Conservation (phyloP, 78 protist genomes). For the Monocercomonoides exilis region DNA sequence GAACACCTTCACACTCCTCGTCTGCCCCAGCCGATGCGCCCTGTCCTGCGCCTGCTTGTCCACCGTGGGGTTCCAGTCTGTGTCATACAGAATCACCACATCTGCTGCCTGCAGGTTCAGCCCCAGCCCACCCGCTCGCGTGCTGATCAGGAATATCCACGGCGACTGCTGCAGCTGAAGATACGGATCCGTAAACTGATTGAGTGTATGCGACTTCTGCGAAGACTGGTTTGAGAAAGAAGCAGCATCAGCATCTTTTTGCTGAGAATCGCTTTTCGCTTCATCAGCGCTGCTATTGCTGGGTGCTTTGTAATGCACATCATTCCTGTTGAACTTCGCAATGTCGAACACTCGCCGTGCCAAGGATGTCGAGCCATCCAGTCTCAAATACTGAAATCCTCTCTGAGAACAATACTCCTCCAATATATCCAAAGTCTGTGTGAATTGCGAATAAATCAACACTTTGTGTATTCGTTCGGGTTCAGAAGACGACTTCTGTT, state of each 20-base stretch:
- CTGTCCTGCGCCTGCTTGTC: constrained; percentile 77
- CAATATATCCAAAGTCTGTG: constrained; percentile 46
- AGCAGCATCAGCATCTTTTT: too few species aligned
- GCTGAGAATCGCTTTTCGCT: too few species aligned
- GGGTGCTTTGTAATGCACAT: too few species aligned
- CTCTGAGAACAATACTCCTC: constrained; percentile 47
- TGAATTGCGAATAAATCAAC: constrained; percentile 35
- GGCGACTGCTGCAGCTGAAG: constrained; percentile 33
- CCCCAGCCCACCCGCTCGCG: constrained; percentile 70
- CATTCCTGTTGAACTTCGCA: constrained; percentile 25
- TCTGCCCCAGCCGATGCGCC: constrained; percentile 97
- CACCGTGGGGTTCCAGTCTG: constrained; percentile 59
- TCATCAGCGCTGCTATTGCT: too few species aligned
- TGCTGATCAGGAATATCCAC: constrained; percentile 41
- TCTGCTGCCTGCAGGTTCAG: constrained; percentile 56
- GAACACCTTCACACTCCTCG: constrained; percentile 75
- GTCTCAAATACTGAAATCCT: constrained; percentile 44
- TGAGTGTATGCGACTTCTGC: too few species aligned
- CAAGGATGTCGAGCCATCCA: constrained; percentile 60
- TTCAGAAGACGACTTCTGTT: too few species aligned
- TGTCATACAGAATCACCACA: constrained; percentile 53
- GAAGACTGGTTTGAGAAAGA: too few species aligned
- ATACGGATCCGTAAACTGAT: too few species aligned
- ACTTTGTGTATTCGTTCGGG: too few species aligned
- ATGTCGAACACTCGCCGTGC: constrained; percentile 33